Evolutionary conservation across 1,284 basidiomycete species (phyloP).

Genomic region (Tilletiopsis washingtonensis): DNA sequence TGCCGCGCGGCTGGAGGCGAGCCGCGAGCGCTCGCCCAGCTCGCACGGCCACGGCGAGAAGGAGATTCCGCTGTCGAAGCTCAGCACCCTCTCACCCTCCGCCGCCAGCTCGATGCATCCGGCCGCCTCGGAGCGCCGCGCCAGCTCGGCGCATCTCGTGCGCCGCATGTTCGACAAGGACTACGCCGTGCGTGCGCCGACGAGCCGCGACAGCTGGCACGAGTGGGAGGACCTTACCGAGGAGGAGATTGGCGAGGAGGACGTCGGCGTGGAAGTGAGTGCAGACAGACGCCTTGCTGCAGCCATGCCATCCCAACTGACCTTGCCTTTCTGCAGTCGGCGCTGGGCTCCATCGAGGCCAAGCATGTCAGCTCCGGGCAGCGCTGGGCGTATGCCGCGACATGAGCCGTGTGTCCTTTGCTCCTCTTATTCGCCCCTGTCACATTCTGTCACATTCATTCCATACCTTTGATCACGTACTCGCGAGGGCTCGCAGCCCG

Average conservation of each 20-base stretch:
- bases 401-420: no score
- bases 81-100: background rate
- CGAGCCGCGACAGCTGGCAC: conserved; percentile 28
- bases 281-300: no score
- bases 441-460: no score
- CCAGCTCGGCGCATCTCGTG: conserved; percentile 1
- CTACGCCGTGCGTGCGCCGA: conserved; percentile 3
- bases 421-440: no score
- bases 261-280: conserved; percentile 46
- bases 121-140: background rate
- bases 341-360: conserved; percentile 38
- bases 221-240: conserved; percentile 40
- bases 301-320: no score
- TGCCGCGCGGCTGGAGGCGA: background rate
- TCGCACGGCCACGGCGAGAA: background rate
- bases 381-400: conserved; percentile 33
- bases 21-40: background rate
- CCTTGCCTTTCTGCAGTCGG: no score
- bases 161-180: conserved; percentile 11
- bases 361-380: conserved; percentile 32
- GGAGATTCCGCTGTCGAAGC: background rate
- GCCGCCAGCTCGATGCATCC: no score
- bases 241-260: conserved; percentile 41
- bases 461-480: no score
- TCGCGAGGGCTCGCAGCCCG: no score